A percentile compares a stretch with the other conserved stretches of the same genome.
These are phyloP conservation scores for Polyporus arcularius DNA, from an alignment of 768 basidiomycete genomes.

Conservation along the genomic window DNA sequence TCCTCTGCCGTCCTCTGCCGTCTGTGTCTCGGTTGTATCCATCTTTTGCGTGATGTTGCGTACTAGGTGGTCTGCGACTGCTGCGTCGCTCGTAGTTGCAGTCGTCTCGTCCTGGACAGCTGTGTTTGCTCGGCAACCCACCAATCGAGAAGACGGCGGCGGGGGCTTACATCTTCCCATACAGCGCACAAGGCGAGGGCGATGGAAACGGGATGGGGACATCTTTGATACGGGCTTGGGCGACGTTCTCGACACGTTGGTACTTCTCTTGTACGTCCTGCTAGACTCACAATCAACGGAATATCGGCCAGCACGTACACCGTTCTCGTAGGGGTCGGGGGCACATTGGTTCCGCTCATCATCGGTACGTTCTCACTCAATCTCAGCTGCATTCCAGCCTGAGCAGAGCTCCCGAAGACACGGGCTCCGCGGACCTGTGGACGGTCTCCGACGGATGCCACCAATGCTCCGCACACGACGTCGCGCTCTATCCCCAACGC, in stretches of 20 bases:
- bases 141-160: background rate
- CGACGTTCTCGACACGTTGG: conserved; percentile 64
- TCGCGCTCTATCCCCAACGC: conserved; percentile 52
- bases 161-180: conserved; percentile 19
- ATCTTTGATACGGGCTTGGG: conserved; percentile 53
- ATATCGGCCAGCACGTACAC: conserved; percentile 54
- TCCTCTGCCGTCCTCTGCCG: too few species aligned
- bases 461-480: conserved; percentile 34
- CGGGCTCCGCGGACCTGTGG: conserved; percentile 81
- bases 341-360: conserved; percentile 52
- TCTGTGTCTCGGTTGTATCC: too few species aligned
- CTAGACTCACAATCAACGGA: background rate
- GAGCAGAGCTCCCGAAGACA: conserved; percentile 46
- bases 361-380: conserved; percentile 46
- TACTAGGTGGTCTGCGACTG: too few species aligned
- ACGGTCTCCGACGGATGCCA: conserved; percentile 60
- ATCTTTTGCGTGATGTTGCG: too few species aligned
- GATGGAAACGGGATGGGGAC: conserved; percentile 24
- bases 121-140: background rate
- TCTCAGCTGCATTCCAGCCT: background rate
- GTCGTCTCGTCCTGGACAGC: background rate
- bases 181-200: background rate
- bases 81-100: background rate
- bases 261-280: conserved; percentile 4
- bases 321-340: conserved; percentile 59